phyloP scores from a whole-genome alignment of 176 grass and related monocot species.

The Melocanna baccifera region DNA sequence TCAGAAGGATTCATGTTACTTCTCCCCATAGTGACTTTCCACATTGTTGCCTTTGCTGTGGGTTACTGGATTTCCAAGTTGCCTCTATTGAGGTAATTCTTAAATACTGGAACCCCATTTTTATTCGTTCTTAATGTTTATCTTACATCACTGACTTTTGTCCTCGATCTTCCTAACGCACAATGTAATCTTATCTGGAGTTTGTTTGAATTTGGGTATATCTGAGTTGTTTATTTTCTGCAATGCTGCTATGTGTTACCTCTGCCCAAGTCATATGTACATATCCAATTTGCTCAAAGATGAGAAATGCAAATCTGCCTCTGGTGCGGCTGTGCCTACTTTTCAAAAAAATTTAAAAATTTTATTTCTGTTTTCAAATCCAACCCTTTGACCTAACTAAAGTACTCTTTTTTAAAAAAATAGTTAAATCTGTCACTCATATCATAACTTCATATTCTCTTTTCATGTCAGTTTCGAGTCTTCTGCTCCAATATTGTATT shows the following conservation, averaged over 20 bases:
- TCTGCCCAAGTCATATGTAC: not conserved
- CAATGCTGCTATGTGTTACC: not conserved
- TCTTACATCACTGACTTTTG: not conserved
- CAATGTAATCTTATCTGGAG: not conserved
- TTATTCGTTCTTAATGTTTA: not conserved
- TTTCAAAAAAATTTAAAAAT: not conserved
- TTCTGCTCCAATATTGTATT: not conserved
- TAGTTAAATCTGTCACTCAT: not conserved
- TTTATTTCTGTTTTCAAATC: not conserved
- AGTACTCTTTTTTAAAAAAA: not conserved
- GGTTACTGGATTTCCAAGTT: conserved; percentile 93
- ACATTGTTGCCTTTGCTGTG: conserved; percentile 55
- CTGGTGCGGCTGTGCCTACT: not conserved
- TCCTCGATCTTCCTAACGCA: not conserved
- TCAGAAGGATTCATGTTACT: conserved; percentile 64
- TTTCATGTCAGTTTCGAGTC: not conserved
- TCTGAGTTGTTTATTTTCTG: not conserved
- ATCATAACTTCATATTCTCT: not conserved
- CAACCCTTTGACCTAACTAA: not conserved
- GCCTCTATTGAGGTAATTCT: conserved; percentile 62
- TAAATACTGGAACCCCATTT: not conserved
- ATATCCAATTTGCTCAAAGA: not conserved
- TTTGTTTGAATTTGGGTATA: not conserved
- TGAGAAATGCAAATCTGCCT: not conserved
- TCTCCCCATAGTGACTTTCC: conserved; percentile 81